Conservation (phyloP, 805 yeast genomes). For the Sporopachydermia quercuum region DNA sequence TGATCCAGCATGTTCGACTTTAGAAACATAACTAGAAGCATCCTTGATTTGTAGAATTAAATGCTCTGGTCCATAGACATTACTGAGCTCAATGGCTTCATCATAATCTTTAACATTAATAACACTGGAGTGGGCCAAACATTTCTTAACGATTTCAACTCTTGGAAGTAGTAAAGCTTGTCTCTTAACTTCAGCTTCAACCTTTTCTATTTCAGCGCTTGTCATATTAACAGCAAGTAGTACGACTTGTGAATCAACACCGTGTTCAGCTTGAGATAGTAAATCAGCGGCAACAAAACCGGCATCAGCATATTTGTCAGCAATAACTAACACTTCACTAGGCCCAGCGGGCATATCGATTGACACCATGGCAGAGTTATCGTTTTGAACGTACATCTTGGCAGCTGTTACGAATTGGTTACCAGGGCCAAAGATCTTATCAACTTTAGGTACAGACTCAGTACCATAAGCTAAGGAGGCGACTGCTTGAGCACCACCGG, state of each 20-base stretch:
- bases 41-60: constrained; percentile 79
- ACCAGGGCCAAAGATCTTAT: constrained; percentile 97
- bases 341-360: constrained; percentile 99
- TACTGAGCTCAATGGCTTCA: constrained; percentile 78
- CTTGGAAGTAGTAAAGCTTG: constrained; percentile 84
- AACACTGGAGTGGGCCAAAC: constrained; percentile 83
- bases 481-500: constrained; percentile 99
- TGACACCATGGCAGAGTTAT: constrained; percentile 85
- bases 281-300: constrained; percentile 96
- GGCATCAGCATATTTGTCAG: constrained; percentile 78
- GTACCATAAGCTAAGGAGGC: constrained; percentile 99
- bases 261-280: constrained; percentile 97
- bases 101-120: constrained; percentile 52
- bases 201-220: constrained; percentile 39
- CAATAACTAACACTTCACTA: constrained; percentile 91
- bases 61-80: constrained; percentile 95
- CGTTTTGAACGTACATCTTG: constrained; percentile 93
- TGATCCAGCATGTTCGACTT: constrained; percentile 87
- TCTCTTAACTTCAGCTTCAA: constrained; percentile 69
- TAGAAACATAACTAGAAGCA: constrained; percentile 55
- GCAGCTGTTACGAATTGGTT: constrained; percentile 99
- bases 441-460: constrained; percentile 79
- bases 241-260: constrained; percentile 94
- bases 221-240: constrained; percentile 68
- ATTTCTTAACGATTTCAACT: constrained; percentile 81